A percentile compares a stretch with the other conserved stretches of the same genome.
phyloP scores from a whole-genome alignment of 345 rosid species.

The Schrenkiella parvula region DNA sequence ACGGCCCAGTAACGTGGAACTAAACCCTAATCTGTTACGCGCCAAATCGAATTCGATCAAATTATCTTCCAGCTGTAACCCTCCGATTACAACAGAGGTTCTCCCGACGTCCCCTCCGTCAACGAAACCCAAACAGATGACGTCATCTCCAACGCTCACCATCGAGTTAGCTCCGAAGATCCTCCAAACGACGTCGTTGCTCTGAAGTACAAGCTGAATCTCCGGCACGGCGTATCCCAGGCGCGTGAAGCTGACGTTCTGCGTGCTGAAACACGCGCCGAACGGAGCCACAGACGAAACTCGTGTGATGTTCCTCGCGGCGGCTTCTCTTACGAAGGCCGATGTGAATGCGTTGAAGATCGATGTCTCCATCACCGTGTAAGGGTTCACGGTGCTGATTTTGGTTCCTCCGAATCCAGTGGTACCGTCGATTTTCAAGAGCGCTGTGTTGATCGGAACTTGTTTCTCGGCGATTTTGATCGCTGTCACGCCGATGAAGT shows the following conservation, averaged over 20 bases:
- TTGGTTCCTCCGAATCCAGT: constrained; percentile 70
- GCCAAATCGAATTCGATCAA: constrained; percentile 63
- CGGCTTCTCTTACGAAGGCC: constrained; percentile 38
- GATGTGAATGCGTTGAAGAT: constrained; percentile 44
- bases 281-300: constrained; percentile 53
- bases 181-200: constrained; percentile 47
- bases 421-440: constrained; percentile 35
- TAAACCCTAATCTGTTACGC: constrained; percentile 56
- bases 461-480: constrained; percentile 37
- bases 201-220: constrained; percentile 48
- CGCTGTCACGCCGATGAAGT: constrained; percentile 56
- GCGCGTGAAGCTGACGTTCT: constrained; percentile 41
- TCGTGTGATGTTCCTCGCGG: constrained; percentile 44
- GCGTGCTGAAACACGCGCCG: constrained; percentile 51
- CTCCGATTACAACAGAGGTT: constrained; percentile 71
- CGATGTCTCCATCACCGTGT: constrained; percentile 57
- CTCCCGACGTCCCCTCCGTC: constrained; percentile 56
- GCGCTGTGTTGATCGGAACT: constrained; percentile 42
- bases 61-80: constrained; percentile 52
- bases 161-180: constrained; percentile 67
- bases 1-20: constrained; percentile 49
- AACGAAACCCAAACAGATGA: constrained; percentile 60
- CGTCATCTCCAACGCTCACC: constrained; percentile 47
- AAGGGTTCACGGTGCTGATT: constrained; percentile 68
- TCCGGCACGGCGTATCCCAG: constrained; percentile 55